These are phyloP conservation scores for Leishmania turanica DNA, from an alignment of 208 protist species.

Conservation along the genomic window DNA sequence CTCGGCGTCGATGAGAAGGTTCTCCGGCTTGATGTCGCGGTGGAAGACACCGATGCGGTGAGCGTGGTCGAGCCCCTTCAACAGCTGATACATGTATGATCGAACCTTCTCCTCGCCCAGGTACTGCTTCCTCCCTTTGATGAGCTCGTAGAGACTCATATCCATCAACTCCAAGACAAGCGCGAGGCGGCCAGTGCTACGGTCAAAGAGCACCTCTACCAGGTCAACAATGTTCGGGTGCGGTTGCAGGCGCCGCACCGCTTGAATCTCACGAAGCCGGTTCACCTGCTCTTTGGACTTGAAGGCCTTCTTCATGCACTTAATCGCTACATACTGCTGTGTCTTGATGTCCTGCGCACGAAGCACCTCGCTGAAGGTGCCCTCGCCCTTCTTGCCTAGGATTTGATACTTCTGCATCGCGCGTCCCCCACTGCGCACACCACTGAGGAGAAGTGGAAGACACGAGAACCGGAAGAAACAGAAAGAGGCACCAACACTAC, in stretches of 20 bases:
- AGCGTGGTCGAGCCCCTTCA: slow-evolving; percentile 93
- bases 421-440: neutral
- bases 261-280: slow-evolving; percentile 97
- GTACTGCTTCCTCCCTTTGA: slow-evolving; percentile 88
- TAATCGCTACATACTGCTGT: slow-evolving; percentile 94
- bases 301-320: slow-evolving; percentile 97
- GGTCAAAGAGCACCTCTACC: slow-evolving; percentile 95
- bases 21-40: slow-evolving; percentile 98
- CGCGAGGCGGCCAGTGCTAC: slow-evolving; percentile 89
- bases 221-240: slow-evolving; percentile 97
- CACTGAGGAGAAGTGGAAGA: neutral
- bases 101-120: slow-evolving; percentile 88
- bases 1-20: slow-evolving; percentile 94
- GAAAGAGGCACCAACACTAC: neutral
- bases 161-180: slow-evolving; percentile 98
- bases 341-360: slow-evolving; percentile 94
- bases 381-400: slow-evolving; percentile 97
- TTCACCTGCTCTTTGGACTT: slow-evolving; percentile 95
- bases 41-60: slow-evolving; percentile 94
- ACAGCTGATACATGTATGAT: slow-evolving; percentile 88
- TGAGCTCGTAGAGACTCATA: slow-evolving; percentile 98
- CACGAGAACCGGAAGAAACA: neutral
- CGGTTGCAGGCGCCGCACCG: slow-evolving; percentile 88
- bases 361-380: slow-evolving; percentile 98
- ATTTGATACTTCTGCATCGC: slow-evolving; percentile 94